Base-by-base conservation (phyloP, 78 protist species). In the Chrysochromulina parva region DNA sequence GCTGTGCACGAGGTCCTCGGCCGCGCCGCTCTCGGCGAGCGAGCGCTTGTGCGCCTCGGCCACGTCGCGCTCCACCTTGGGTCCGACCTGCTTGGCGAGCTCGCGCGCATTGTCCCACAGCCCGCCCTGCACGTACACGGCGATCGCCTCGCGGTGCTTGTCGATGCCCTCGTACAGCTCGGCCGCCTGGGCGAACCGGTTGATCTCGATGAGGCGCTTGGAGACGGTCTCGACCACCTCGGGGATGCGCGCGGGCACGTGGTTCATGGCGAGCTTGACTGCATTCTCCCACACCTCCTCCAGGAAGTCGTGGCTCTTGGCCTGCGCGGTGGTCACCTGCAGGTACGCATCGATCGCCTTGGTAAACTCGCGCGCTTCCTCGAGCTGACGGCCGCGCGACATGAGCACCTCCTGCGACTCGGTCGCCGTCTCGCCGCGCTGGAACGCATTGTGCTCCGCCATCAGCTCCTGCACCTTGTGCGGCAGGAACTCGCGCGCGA, bases 261-360 rank as follows among this genome's bases (percentile, higher is more conserved):
- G 73, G 69, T 57, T 91, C 91, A 76, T 84, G n/a, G 94, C 92
- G n/a, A 93, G 91, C 90, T 85, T 47, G 60, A 93, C 93, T 22
- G 94, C 94, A 53, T 88, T 87, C 91, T 86, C 94, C 93, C 94
- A 95, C 71, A 54, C 69, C 90, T 84, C 92, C 71, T 94, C 92
- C 54, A 87, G 90, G 14, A 50, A 57, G 59, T 92, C 90, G 54
- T 66, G 55, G 55, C 47, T 14, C 26, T 5, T 17, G 26, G 76
- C 19, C 16, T 22, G 78, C 82, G 1, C 58, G 48, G 6, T 4
- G 50, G 87, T 84, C 62, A 82, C 80, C 82, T 57, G n/a, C 22
- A 94, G 80, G 93, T 92, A 93, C 74, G 89, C 92, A 65, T 96
- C 96, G 73, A 96, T 92, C 14, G 96, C 96, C 20, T 53, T 11